Evolutionary conservation across 2,329 filamentous ascomycete species (phyloP), one percentile per base, ranked within the genome.

Genomic region (Immersiporthe knoxdaviesiana): DNA sequence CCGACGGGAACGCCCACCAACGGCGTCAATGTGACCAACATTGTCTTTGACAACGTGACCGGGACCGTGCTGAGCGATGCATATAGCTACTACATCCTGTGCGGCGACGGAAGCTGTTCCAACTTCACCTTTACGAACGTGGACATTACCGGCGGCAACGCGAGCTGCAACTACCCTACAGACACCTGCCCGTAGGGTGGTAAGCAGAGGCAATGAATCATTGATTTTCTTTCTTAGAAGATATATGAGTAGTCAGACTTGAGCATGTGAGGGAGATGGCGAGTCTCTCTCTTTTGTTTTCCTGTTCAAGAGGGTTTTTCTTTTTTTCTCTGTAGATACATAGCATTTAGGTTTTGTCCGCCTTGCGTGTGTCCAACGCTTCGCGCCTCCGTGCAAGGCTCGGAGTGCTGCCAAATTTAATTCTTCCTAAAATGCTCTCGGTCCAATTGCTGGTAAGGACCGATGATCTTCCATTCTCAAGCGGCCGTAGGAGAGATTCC

Each of bases 111-210:
- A 41, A 79, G 80, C 67, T 87, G 85, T 77, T 81, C 78, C 6
- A 79, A 81, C 77, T 89, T 86, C 84, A 84, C 80, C 21, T 88
- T 85, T 84, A 79, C 75, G 18, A 80, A 77, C 60, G 82, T 85
- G 70, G 75, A 71, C 58, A 78, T 88, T 50, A 85, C 84, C 27
- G 87, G 87, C 52, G 87, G 87, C 63, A 76, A 76, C 35, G 66
- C 66, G 65, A 73, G 69, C 64, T 73, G 72, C 54, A 73, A 73
- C 52, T 73, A 63, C 44, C 72, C 72, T n/a, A 63, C 66, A 2
- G 16, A 14, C 32, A 66, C 66, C 11, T 70, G 69, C 59, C 69
- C 56, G 5, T 37, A n/a, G 21, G 30, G 16, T 35, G 21, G 35
- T 35, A 8, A 35, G 35, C 35, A 8, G 35, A 18, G 21, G 8